These are phyloP conservation scores for Prinsepia uniflora DNA, from an alignment of 306 rosid genomes.

Conservation along the genomic window DNA sequence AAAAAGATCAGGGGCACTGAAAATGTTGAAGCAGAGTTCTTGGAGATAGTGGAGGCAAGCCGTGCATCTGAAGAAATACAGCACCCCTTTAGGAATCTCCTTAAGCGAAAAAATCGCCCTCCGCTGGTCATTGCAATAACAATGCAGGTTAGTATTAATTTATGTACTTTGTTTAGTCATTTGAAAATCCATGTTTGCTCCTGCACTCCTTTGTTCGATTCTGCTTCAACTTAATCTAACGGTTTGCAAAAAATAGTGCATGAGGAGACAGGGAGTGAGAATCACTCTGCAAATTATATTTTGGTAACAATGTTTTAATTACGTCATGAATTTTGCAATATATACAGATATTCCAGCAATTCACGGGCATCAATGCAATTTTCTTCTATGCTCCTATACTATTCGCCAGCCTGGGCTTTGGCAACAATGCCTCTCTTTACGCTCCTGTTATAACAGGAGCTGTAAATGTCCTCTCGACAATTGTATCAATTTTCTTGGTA, in stretches of 20 bases:
- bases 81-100: constrained; percentile 68
- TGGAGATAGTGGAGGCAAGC: constrained; percentile 64
- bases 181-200: too few species aligned
- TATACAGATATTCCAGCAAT: constrained; percentile 79
- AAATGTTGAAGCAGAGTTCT: constrained; percentile 66
- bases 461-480: constrained; percentile 56
- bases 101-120: constrained; percentile 57
- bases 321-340: not conserved
- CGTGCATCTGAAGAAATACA: constrained; percentile 50
- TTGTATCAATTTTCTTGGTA: constrained; percentile 59
- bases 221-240: too few species aligned
- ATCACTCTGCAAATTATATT: not conserved
- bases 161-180: not conserved
- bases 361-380: constrained; percentile 84
- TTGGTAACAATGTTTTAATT: not conserved
- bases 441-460: constrained; percentile 71
- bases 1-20: constrained; percentile 66
- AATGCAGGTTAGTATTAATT: constrained; percentile 40
- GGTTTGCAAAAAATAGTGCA: too few species aligned
- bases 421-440: constrained; percentile 61
- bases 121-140: constrained; percentile 65
- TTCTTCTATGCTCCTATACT: constrained; percentile 83
- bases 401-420: constrained; percentile 64
- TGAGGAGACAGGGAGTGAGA: too few species aligned
- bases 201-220: too few species aligned